Evolutionary conservation across 139 green algal genomes (phyloP).

Genomic region (Chlorella sp.): DNA sequence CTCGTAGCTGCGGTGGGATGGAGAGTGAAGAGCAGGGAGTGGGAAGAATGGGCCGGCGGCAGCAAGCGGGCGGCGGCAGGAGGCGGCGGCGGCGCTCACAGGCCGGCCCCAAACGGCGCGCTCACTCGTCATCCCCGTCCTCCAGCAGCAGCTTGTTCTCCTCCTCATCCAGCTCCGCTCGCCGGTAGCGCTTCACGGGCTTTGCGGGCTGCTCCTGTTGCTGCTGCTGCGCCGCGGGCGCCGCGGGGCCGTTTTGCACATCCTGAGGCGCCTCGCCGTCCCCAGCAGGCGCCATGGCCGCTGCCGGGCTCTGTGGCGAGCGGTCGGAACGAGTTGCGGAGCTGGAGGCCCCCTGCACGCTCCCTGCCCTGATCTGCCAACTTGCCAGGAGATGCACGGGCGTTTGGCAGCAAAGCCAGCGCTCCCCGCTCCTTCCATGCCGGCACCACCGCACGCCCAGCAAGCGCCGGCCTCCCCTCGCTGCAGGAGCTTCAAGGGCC

Average conservation of each 20-base stretch:
- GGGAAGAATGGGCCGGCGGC: not conserved
- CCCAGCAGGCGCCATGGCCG: not conserved
- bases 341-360: too few species aligned
- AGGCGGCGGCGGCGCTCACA: not conserved
- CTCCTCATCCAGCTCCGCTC: constrained; percentile 74
- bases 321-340: too few species aligned
- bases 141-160: constrained; percentile 55
- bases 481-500: too few species aligned
- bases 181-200: constrained; percentile 69
- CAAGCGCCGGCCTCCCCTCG: too few species aligned
- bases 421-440: too few species aligned
- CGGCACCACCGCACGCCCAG: too few species aligned
- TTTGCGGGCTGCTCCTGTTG: not conserved
- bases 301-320: too few species aligned
- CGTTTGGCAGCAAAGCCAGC: too few species aligned
- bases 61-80: not conserved
- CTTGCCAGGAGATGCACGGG: too few species aligned
- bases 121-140: constrained; percentile 53
- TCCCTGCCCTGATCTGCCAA: too few species aligned
- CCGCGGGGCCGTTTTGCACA: constrained; percentile 25
- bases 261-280: not conserved
- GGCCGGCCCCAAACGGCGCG: not conserved
- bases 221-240: not conserved
- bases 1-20: constrained; percentile 50
- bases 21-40: not conserved